Base-by-base conservation (phyloP, 495 filamentous ascomycete species). In the Acidomyces sp. region DNA sequence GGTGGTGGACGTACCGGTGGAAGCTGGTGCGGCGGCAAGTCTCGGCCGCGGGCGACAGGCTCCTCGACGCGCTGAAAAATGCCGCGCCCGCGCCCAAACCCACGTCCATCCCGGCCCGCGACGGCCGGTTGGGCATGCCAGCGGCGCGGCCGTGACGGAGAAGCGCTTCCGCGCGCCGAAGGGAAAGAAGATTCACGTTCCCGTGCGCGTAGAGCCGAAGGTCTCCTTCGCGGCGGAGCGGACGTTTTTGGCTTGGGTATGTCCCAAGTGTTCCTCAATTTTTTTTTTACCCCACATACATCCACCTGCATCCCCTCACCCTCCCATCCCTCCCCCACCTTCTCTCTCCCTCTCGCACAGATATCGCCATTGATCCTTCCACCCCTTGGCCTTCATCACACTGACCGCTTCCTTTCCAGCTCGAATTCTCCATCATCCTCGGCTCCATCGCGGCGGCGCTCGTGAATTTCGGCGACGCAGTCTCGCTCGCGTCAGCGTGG, bases 201-300 rank as follows among this genome's bases (percentile, higher is more conserved):
- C 87, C 21, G 78, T 96, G 30, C 76, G 90, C 37, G 85, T 97
- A 33, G 90, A 97, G 62, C 90, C 90, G 2, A 97, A 97, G 59
- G 90, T 97, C 45, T 92, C 86, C 61, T 93, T 97, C 50, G 90
- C 90, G 18, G 85, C 85, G 6, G 90, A 97, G 56, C 74, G 90
- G 44, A 97, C 90, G 10, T 97, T 94, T 62, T 71, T 97, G 46
- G 81, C 85, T 26, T 97, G 90, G 90, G 73, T 77, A 62, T 55
- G 69, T 59, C 3, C 7, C 36, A 20, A 15, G 7, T 26, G 16
- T 3, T 20, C 12, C 6, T 30, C 23, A 10, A 18, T 10, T 35
- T 16, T 35, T 18, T 16, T 15, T 31, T 40, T 7, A 28, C 29
- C 22, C 22, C 33, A 6, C 9, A 27, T 24, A 21, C 31, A 9